Evolutionary conservation across 1,284 basidiomycete species (phyloP), one percentile per base, ranked within the genome.

Genomic region (Ganoderma leucocontextum): DNA sequence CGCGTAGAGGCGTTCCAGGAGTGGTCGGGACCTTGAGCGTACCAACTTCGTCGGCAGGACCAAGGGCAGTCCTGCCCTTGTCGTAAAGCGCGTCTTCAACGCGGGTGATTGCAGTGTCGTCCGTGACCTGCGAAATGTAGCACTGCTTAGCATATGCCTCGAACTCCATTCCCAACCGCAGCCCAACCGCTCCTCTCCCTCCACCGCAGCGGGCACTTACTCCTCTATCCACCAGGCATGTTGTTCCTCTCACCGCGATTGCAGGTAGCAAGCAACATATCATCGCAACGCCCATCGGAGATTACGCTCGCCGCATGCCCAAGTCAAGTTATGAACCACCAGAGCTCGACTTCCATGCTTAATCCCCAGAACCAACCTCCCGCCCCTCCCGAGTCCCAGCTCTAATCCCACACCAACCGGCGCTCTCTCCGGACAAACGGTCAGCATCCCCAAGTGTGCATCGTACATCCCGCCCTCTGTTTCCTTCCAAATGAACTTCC

Each of bases 251-350:
- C 36, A 69, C 81, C 75, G 70, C 76, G 74, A 80, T 89, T 2
- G 86, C 88, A 4, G 86, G 89, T 6, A 84, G 80, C 70, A 91
- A 91, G 76, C 85, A 87, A 7, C 87, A 89, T 74, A 89, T 89
- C 0, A 78, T 89, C 36, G 79, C 80, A 15, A 67, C 62, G 47
- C 70, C 68, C 39, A 53, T 64, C 3, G 64, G 67, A 44, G 76
- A 74, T 36, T 67, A 71, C 35, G 69, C 71, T 38, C 74, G 73
- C 19, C n/a, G n/a, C n/a, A 62, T 70, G 49, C 72, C 64, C 57
- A 69, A 75, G 69, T 79, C 82, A 12, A 78, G n/a, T 77, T 0
- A 64, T 78, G 59, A 78, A 81, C 70, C 86, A 87, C 69, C 79
- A 81, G 1, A 70, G 82, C 29, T 78, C 78, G 15, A 81, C 76